Evolutionary conservation across 139 green algal genomes (phyloP).

Genomic region (Edaphochlamys debaryana): DNA sequence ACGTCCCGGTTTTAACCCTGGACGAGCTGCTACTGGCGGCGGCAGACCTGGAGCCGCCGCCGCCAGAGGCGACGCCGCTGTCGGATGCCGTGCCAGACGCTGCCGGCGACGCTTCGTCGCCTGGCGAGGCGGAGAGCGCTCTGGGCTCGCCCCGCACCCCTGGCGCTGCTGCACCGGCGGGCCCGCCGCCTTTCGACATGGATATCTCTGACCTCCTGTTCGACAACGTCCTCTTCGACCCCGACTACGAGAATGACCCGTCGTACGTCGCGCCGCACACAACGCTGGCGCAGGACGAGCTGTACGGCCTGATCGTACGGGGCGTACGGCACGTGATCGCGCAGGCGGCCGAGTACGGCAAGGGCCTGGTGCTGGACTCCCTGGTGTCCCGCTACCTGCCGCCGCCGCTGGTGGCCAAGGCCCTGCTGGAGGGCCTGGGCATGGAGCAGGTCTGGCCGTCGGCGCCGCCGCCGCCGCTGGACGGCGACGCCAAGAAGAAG

Average conservation of each 20-base stretch:
- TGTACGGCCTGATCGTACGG: slow-evolving; percentile 42
- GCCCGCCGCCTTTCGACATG: slow-evolving; percentile 31
- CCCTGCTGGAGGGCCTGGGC: slow-evolving; percentile 58
- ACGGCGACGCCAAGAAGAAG: slow-evolving; percentile 49
- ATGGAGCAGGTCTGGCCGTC: slow-evolving; percentile 48
- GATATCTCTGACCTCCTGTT: slow-evolving; percentile 54
- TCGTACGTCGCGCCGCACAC: slow-evolving; percentile 48
- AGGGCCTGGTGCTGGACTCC: slow-evolving; percentile 67
- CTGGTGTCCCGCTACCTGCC: slow-evolving; percentile 48
- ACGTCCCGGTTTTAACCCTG: slow-evolving; percentile 50
- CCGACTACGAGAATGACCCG: slow-evolving; percentile 44
- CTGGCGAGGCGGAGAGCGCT: not conserved
- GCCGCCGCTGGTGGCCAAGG: slow-evolving; percentile 19
- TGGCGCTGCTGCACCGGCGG: not conserved
- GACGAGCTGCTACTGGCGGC: slow-evolving; percentile 64
- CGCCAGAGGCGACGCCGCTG: not conserved
- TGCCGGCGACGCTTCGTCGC: not conserved
- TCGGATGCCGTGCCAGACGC: not conserved
- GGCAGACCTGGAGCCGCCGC: slow-evolving; percentile 49
- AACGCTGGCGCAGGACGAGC: slow-evolving; percentile 29
- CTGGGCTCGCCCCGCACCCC: not conserved
- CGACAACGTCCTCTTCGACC: slow-evolving; percentile 49
- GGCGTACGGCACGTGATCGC: slow-evolving; percentile 34
- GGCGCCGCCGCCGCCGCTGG: slow-evolving; percentile 34
- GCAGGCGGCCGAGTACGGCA: slow-evolving; percentile 19